A percentile compares a stretch with the other conserved stretches of the same genome.
These are phyloP conservation scores for Boletus coccyginus DNA, from an alignment of 768 basidiomycete genomes.

Conservation along the genomic window DNA sequence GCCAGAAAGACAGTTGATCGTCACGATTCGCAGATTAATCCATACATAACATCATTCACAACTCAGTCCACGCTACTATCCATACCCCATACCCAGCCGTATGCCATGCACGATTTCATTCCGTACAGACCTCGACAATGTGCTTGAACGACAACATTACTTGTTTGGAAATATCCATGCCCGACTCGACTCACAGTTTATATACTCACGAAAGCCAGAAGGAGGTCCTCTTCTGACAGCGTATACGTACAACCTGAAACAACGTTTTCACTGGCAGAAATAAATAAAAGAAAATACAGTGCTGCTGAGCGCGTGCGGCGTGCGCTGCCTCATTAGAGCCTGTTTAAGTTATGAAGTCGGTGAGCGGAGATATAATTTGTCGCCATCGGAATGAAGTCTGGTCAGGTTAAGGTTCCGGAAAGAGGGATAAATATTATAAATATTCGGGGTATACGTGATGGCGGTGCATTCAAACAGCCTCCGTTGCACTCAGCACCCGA, in stretches of 20 bases:
- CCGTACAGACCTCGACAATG: too few species aligned
- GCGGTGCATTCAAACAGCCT: background rate
- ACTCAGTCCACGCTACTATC: background rate
- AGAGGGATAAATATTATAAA: background rate
- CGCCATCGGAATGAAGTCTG: background rate
- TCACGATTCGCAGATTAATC: constrained; percentile 5
- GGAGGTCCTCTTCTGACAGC: background rate
- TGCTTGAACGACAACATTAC: background rate
- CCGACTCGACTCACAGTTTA: background rate
- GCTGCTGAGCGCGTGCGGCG: background rate
- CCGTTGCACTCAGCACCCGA: background rate
- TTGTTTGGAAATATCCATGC: constrained; percentile 4
- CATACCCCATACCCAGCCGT: background rate
- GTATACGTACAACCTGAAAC: constrained; percentile 5
- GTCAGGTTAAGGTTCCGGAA: background rate
- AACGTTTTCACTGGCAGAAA: background rate
- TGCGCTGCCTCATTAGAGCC: background rate
- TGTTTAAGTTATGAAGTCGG: background rate
- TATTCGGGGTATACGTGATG: background rate
- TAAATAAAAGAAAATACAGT: background rate
- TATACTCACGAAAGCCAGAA: constrained; percentile 1
- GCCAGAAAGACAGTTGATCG: constrained; percentile 4
- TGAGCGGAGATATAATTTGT: background rate
- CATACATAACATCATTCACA: constrained; percentile 7
- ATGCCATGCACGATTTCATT: background rate